Evolutionary conservation across 257 asterid species (phyloP), one percentile per base, ranked within the genome.

Genomic region (Solanum stenotomum): DNA sequence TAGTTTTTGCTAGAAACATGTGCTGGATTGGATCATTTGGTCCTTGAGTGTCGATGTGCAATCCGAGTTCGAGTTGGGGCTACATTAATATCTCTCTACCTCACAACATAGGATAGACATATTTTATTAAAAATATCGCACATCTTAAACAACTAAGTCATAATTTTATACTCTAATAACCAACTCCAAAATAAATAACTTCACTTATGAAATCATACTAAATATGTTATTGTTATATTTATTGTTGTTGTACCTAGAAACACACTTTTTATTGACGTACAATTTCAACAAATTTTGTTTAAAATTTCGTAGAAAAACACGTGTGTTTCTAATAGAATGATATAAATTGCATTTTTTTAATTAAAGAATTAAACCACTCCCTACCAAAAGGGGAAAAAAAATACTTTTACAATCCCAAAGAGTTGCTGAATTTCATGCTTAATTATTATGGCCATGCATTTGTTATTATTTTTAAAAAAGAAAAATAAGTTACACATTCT

Each of bases 171-270:
- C 49, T 42, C 49, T 11, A 63, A 63, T 63, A n/a, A 65, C 3
- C 33, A 65, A 65, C 8, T n/a, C 7, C 1, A 11, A n/a, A 65
- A n/a, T 5, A n/a, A n/a, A 65, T 5, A 65, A n/a, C 4, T n/a
- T 0, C 3, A n/a, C 3, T 65, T 11, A 2, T 65, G 0, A 0
- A 65, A n/a, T n/a, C 10, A 65, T 12, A 63, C 0, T 61, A 25
- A 22, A 6, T 63, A 27, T 25, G 3, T 25, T 6, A 52, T 52
- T 52, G 4, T 52, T 52, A 44, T 4, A 8, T 5, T 61, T 61
- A 2, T 65, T 25, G 3, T 12, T 25, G 4, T n/a, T n/a, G 8
- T 11, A n/a, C 8, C 33, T 63, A 67, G 4, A 67, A 67, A 67
- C 20, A 67, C 33, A 27, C 33, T 12, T 11, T 23, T 63, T 63